Conservation (phyloP, 805 yeast species). For the Suhomyces canberraensis region DNA sequence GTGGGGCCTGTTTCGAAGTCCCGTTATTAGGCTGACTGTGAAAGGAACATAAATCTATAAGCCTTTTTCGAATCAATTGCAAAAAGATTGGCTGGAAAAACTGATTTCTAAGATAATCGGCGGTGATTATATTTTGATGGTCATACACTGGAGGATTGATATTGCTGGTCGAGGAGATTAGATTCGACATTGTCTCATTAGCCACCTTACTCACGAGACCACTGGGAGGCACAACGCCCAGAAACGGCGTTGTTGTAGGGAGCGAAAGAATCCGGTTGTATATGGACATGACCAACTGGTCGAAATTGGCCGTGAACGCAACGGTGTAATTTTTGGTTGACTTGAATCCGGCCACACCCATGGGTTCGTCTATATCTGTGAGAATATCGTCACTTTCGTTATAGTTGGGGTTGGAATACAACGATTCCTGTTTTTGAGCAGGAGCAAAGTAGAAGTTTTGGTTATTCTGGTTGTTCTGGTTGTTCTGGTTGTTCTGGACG, state of each 20-base stretch:
- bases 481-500: conserved; percentile 2
- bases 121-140: conserved; percentile 28
- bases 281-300: conserved; percentile 32
- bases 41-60: conserved; percentile 36
- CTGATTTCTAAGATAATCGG: conserved; percentile 30
- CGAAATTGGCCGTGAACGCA: conserved; percentile 34
- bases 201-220: conserved; percentile 45
- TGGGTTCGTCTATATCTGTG: conserved; percentile 37
- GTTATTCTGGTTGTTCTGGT: conserved; percentile 9
- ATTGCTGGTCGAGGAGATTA: conserved; percentile 16
- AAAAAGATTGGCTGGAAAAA: conserved; percentile 37
- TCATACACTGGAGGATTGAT: conserved; percentile 26
- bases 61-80: conserved; percentile 40
- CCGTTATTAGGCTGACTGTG: conserved; percentile 10
- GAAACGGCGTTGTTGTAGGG: conserved; percentile 46
- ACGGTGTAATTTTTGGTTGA: conserved; percentile 30
- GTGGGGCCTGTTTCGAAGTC: conserved; percentile 2
- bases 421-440: conserved; percentile 5
- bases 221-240: conserved; percentile 42
- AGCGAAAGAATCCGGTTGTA: conserved; percentile 35
- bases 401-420: conserved; percentile 32
- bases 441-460: conserved; percentile 10
- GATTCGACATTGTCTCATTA: conserved; percentile 33
- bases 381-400: conserved; percentile 42
- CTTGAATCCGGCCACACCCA: conserved; percentile 11